A percentile compares a stretch with the other conserved stretches of the same genome.
Evolutionary conservation across 371 early-diverging fungal genomes (phyloP).

Genomic region (Choanephora cucurbitarum): DNA sequence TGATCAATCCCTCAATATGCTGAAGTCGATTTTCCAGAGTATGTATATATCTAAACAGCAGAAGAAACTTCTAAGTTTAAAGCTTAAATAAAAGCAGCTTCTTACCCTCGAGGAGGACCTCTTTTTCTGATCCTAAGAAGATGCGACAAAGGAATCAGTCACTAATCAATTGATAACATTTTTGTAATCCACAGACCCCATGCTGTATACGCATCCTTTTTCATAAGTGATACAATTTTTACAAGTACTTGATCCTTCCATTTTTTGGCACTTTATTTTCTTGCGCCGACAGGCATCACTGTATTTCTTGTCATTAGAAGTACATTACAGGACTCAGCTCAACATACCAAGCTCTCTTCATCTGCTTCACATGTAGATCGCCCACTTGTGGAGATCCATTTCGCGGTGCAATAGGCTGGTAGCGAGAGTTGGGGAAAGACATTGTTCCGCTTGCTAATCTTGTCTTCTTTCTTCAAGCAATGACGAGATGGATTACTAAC

Average conservation of each 20-base stretch:
- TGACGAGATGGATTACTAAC: too few species aligned
- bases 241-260: slow-evolving; percentile 16
- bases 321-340: too few species aligned
- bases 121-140: slow-evolving; percentile 19
- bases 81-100: background rate
- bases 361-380: too few species aligned
- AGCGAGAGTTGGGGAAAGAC: too few species aligned
- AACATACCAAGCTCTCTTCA: too few species aligned
- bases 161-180: background rate
- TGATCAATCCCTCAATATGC: slow-evolving; percentile 14
- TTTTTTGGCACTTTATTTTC: slow-evolving; percentile 24
- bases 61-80: background rate
- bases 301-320: background rate
- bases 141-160: background rate
- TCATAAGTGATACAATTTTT: slow-evolving; percentile 19
- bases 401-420: too few species aligned
- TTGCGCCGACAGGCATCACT: slow-evolving; percentile 31
- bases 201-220: slow-evolving; percentile 25
- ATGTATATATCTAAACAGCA: slow-evolving; percentile 4
- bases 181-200: slow-evolving; percentile 9
- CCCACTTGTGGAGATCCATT: too few species aligned
- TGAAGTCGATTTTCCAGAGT: slow-evolving; percentile 14
- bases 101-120: slow-evolving; percentile 30
- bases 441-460: too few species aligned
- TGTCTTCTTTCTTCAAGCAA: too few species aligned